A percentile compares a stretch with the other conserved stretches of the same genome.
phyloP scores from a whole-genome alignment of 352 stramenopile genomes.

The Pythium brassicae region DNA sequence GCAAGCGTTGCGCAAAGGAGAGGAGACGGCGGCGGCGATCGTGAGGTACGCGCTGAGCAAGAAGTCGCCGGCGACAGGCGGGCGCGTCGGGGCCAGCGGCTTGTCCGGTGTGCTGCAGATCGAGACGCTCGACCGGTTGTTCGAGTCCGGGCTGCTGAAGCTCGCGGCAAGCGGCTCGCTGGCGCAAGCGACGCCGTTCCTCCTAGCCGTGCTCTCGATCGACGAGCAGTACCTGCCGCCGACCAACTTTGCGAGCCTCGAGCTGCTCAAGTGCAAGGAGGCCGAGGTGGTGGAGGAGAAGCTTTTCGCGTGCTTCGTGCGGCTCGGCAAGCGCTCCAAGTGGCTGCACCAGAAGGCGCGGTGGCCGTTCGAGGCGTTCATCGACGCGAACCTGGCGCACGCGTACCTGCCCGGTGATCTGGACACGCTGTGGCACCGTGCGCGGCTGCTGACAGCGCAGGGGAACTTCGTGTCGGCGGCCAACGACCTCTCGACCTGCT shows the following conservation, averaged over 20 bases:
- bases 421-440: slow-evolving; percentile 48
- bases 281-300: slow-evolving; percentile 49
- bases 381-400: slow-evolving; percentile 43
- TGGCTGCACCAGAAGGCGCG: slow-evolving; percentile 37
- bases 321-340: slow-evolving; percentile 38
- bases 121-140: slow-evolving; percentile 57
- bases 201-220: slow-evolving; percentile 45
- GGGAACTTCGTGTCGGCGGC: slow-evolving; percentile 34
- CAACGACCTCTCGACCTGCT: slow-evolving; percentile 36
- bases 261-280: slow-evolving; percentile 60
- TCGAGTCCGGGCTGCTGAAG: slow-evolving; percentile 42
- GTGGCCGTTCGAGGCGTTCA: slow-evolving; percentile 52
- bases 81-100: not conserved
- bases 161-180: slow-evolving; percentile 26
- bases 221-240: slow-evolving; percentile 45
- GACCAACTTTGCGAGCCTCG: slow-evolving; percentile 48
- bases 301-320: slow-evolving; percentile 35
- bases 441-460: slow-evolving; percentile 28
- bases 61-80: slow-evolving; percentile 12
- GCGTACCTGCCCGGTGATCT: slow-evolving; percentile 44
- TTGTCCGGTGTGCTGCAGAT: slow-evolving; percentile 20
- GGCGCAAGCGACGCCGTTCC: slow-evolving; percentile 35
- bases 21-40: slow-evolving; percentile 31
- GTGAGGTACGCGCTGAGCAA: slow-evolving; percentile 39
- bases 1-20: slow-evolving; percentile 21